phyloP scores from a whole-genome alignment of 2,329 filamentous ascomycete genomes.

The Ophiosphaerella korrae region DNA sequence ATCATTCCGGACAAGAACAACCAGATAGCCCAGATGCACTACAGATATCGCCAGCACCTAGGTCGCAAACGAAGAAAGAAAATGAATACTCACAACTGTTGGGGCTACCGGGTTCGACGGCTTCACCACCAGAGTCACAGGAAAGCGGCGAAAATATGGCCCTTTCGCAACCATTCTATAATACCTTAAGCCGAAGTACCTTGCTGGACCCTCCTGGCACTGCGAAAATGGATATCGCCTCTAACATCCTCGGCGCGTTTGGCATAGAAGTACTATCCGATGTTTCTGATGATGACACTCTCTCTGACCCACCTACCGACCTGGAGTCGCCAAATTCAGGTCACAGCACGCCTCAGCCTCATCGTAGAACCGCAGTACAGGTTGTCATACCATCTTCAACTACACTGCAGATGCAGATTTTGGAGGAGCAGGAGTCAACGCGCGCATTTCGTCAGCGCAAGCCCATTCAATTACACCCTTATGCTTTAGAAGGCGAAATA shows the following conservation, averaged over 20 bases:
- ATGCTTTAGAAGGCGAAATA: conserved; percentile 51
- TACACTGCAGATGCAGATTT: conserved; percentile 18
- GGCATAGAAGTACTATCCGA: conserved; percentile 29
- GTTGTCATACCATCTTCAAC: conserved; percentile 37
- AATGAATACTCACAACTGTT: conserved; percentile 12
- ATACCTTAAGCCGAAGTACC: background rate
- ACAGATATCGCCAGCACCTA: conserved; percentile 21
- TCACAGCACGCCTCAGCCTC: conserved; percentile 28
- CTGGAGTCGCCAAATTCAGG: conserved; percentile 17
- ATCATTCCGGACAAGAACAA: conserved; percentile 3
- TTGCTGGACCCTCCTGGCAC: background rate
- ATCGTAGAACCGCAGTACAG: conserved; percentile 32
- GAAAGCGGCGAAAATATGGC: conserved; percentile 3
- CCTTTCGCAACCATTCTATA: conserved; percentile 7
- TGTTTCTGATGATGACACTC: conserved; percentile 29
- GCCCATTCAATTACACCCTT: conserved; percentile 57
- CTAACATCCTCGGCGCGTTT: conserved; percentile 22
- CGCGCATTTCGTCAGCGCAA: conserved; percentile 52
- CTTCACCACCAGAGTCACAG: conserved; percentile 9
- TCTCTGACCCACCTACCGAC: conserved; percentile 32
- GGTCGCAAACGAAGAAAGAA: background rate
- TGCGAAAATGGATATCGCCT: conserved; percentile 1
- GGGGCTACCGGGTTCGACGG: conserved; percentile 3
- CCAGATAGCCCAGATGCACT: conserved; percentile 42
- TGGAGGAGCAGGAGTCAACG: conserved; percentile 19